Base-by-base conservation (phyloP, 345 rosid species). In the Excoecaria agallocha region DNA sequence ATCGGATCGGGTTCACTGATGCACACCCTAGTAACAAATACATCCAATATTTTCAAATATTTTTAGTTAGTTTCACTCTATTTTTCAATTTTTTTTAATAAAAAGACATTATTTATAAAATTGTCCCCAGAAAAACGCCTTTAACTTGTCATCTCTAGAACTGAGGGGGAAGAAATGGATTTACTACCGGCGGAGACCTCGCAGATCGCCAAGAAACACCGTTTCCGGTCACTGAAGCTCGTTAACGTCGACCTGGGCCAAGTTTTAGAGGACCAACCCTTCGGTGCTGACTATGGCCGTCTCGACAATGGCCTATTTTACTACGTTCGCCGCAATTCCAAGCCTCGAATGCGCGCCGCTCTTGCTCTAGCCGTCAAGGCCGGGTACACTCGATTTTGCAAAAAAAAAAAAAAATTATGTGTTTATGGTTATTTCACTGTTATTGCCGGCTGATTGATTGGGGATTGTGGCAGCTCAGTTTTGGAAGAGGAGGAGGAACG, bases 401-500 rank as follows among this genome's bases (percentile, higher is more conserved):
- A 15, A 0, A 13, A n/a, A n/a, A n/a, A n/a, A n/a, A n/a, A n/a
- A n/a, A 3, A 24, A 0, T 64, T 62, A 8, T 6, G 22, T 37
- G 17, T 37, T 41, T 43, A 0, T 46, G 20, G 24, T 52, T 9
- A n/a, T 10, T 58, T 22, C 19, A 12, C 51, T 8, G 24, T 20
- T 65, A 16, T 37, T 69, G 3, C 54, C 67, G 77, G 80, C 86
- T 87, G 83, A 84, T 52, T 74, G 71, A 22, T 77, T 75, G 72
- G 62, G 73, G 19, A 85, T 78, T 72, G 75, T 78, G 97, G 87
- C 98, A 93, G 98, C 86, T 93, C 98, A 86, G 94, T 93, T 82
- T 82, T 93, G 88, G 98, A 93, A 86, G 97, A 93, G 86, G 98
- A 93, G 69, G 90, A 85, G 73, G 96, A 93, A 84, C 93, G 92